Evolutionary conservation across 139 green algal genomes (phyloP).

Genomic region (Zygnema cylindricum): DNA sequence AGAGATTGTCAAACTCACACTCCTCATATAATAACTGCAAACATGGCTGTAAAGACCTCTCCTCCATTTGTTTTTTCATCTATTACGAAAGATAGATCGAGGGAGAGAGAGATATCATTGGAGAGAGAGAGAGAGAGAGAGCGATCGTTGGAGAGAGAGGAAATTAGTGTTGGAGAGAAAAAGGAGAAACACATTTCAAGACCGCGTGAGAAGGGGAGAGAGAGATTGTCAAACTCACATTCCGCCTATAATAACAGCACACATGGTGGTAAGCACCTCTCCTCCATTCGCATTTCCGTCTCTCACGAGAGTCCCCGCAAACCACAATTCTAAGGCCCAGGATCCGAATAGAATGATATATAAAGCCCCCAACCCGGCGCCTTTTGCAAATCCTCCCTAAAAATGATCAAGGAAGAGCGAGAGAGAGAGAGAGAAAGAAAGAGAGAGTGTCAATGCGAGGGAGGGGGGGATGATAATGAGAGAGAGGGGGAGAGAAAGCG

Average conservation of each 20-base stretch:
- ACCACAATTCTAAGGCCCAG: constrained; percentile 78
- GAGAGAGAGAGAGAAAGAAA: constrained; percentile 17
- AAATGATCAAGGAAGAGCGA: background rate
- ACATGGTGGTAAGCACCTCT: constrained; percentile 49
- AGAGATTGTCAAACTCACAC: constrained; percentile 53
- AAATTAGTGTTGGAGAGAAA: no score
- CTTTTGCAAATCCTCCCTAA: constrained; percentile 43
- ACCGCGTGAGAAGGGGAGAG: no score
- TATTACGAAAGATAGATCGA: no score
- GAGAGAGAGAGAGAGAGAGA: no score
- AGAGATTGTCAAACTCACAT: no score
- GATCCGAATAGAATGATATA: constrained; percentile 74
- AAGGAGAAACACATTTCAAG: no score
- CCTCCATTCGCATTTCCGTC: constrained; percentile 34
- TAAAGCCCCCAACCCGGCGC: constrained; percentile 53
- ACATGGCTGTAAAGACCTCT: no score
- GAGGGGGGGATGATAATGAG: background rate
- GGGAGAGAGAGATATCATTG: no score
- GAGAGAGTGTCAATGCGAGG: background rate
- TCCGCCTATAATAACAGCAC: no score
- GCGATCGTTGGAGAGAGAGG: no score
- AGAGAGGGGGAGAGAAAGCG: background rate
- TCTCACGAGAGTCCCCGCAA: constrained; percentile 44
- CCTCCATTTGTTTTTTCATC: no score
- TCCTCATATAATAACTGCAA: constrained; percentile 44